Conservation (phyloP, 2,329 filamentous ascomycete species). For the Fusarium sp. region DNA sequence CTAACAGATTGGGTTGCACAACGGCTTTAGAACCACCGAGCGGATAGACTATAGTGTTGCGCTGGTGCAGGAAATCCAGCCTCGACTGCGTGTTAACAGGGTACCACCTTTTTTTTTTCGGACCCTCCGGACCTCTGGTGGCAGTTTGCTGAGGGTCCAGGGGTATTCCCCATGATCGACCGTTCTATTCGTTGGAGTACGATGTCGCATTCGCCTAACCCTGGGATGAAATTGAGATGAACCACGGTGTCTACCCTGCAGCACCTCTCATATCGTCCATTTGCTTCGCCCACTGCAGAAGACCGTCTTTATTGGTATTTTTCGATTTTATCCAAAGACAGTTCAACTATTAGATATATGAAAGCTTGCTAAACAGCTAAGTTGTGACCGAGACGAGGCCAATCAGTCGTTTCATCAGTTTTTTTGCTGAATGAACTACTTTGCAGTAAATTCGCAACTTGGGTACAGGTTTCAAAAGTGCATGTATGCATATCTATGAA, state of each 20-base stretch:
- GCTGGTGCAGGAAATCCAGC: not conserved
- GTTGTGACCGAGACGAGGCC: too few relatives aligned
- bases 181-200: not conserved
- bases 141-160: not conserved
- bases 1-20: not conserved
- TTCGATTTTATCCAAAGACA: accelerated
- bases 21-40: not conserved
- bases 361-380: not conserved
- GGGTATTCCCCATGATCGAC: too few relatives aligned
- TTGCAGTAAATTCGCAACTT: accelerated
- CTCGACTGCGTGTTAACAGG: not conserved
- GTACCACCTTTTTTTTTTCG: not conserved
- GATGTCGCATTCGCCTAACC: not conserved
- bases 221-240: not conserved
- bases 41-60: not conserved
- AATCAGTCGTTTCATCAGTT: accelerated
- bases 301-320: not conserved
- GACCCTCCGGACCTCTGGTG: not conserved
- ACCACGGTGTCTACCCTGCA: not conserved
- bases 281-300: not conserved
- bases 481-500: not conserved
- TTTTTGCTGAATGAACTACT: accelerated
- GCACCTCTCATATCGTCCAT: not conserved
- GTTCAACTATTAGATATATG: accelerated
- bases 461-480: not conserved